These are phyloP conservation scores for Scedosporium minutisporum DNA, from an alignment of 2,329 filamentous ascomycete genomes.

Conservation along the genomic window DNA sequence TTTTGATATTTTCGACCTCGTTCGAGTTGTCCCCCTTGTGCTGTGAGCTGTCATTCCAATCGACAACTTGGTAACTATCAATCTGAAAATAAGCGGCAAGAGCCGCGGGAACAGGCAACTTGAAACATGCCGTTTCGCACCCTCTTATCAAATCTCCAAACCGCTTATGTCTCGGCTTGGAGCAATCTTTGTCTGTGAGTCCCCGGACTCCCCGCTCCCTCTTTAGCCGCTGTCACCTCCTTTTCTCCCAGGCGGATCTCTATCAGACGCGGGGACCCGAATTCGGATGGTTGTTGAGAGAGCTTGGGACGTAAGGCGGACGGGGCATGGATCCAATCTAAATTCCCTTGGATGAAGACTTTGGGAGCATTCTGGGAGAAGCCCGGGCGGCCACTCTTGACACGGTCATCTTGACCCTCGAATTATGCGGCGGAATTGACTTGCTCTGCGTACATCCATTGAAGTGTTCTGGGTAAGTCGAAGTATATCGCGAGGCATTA, in stretches of 20 bases:
- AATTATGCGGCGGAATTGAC: too few relatives aligned
- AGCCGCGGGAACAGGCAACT: neutral
- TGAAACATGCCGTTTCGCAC: neutral
- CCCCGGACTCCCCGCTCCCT: neutral
- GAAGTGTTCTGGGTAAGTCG: too few relatives aligned
- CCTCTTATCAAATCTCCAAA: neutral
- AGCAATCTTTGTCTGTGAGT: neutral
- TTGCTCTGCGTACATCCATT: too few relatives aligned
- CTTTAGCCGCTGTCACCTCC: slow-evolving; percentile 1
- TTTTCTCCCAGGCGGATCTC: neutral
- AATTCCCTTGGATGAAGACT: too few relatives aligned
- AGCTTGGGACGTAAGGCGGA: too few relatives aligned
- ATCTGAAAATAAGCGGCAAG: neutral
- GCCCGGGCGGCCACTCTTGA: too few relatives aligned
- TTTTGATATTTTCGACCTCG: slow-evolving; percentile 1
- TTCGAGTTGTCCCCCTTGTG: neutral
- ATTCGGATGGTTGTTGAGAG: too few relatives aligned
- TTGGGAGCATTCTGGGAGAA: too few relatives aligned
- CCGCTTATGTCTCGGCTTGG: slow-evolving; percentile 2
- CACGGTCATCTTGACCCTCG: too few relatives aligned
- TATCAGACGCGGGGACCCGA: slow-evolving; percentile 3
- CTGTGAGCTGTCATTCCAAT: neutral
- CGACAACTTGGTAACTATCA: neutral
- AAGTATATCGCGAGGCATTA: too few relatives aligned
- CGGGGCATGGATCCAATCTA: too few relatives aligned